Conservation (phyloP, 805 yeast genomes). For the Lipomyces spencermartinsiae region DNA sequence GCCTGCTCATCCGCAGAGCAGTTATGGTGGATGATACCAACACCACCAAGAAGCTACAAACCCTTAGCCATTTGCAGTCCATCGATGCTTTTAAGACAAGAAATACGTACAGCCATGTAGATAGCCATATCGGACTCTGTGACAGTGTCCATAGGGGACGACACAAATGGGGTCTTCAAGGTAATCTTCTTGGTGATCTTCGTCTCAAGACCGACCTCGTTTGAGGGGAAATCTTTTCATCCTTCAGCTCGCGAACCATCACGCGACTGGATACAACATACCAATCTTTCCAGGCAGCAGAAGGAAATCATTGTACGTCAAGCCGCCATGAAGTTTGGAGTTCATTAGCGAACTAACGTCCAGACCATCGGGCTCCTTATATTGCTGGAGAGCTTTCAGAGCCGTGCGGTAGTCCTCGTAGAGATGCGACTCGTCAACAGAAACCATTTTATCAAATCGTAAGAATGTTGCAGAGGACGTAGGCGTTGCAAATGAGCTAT, state of each 20-base stretch:
- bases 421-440: constrained; percentile 24
- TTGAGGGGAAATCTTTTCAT: constrained; percentile 70
- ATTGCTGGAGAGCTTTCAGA: constrained; percentile 66
- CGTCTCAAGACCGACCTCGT: constrained; percentile 77
- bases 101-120: constrained; percentile 72
- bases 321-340: constrained; percentile 88
- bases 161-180: constrained; percentile 91
- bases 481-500: not conserved
- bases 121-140: constrained; percentile 98
- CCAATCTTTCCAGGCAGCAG: constrained; percentile 91
- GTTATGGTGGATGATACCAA: constrained; percentile 98
- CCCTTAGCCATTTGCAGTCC: not conserved
- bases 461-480: not conserved
- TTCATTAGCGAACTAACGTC: constrained; percentile 85
- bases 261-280: constrained; percentile 11
- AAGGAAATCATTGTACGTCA: constrained; percentile 96
- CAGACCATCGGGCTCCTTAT: constrained; percentile 81
- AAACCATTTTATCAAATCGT: constrained; percentile 25
- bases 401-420: constrained; percentile 52
- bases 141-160: constrained; percentile 99
- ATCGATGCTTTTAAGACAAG: not conserved
- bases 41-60: constrained; percentile 80
- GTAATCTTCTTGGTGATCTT: constrained; percentile 90
- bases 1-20: constrained; percentile 97
- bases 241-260: not conserved